Evolutionary conservation across 2,329 filamentous ascomycete genomes (phyloP), one percentile per base, ranked within the genome.

Genomic region (Cercospora zeae-maydis): DNA sequence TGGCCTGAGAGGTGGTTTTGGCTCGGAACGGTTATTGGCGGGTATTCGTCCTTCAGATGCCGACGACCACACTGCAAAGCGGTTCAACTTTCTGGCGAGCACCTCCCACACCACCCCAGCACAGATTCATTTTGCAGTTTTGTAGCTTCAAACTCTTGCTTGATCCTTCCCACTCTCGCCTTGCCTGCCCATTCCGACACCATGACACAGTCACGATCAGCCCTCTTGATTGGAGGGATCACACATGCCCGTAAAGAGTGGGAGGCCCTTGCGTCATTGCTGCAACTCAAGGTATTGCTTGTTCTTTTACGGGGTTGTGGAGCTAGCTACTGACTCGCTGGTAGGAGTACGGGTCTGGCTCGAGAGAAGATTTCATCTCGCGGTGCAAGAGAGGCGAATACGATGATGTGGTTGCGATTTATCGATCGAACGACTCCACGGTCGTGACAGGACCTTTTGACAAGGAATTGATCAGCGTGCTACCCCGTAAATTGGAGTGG

Each of bases 361-460:
- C 79, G 13, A 77, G 84, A 31, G 78, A 82, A 47, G 81, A 85
- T 30, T 87, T 87, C 72, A 74, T 87, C 30, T 76, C 78, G 54
- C 82, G 82, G 60, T 82, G 82, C 73, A 81, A 80, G 65, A 75
- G 77, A n/a, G 84, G 83, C 39, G 75, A 81, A 49, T 86, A 82
- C 65, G 78, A 86, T 58, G 81, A 82, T 66, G 80, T 86, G 1
- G 78, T 82, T 31, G 84, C 77, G 0, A 79, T 87, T 54, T 86
- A 85, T 72, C 81, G 84, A 60, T 86, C 83, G 53, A 87, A 86
- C 70, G 76, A 79, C 37, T 86, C 83, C 7, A 84, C 80, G 30
- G 68, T 65, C 14, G 72, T 79, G 33, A 81, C 79, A 1, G 79
- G 80, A 21, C 78, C 78, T 49, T 81, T 81, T 68, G 73, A 81